Conservation (phyloP, 208 protist species). For the Wallacemonas sp. region DNA sequence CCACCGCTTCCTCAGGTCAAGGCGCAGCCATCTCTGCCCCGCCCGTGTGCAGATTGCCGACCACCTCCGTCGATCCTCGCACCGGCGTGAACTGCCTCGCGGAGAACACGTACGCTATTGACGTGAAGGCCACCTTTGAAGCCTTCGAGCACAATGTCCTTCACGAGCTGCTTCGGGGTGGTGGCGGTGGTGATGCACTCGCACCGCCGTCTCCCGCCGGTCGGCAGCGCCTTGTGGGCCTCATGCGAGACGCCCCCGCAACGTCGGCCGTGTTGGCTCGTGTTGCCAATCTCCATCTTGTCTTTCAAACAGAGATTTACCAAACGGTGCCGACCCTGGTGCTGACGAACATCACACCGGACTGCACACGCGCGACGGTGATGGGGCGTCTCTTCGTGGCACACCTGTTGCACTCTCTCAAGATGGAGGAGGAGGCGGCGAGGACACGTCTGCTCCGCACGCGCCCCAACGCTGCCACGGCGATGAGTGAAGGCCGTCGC, state of each 20-base stretch:
- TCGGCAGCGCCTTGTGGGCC: background rate
- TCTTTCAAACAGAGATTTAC: background rate
- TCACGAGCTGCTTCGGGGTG: background rate
- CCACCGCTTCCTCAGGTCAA: too few relatives aligned
- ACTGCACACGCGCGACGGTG: constrained; percentile 7
- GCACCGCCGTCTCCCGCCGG: too few relatives aligned
- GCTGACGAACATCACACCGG: background rate
- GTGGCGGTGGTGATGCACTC: too few relatives aligned
- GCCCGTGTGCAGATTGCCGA: background rate
- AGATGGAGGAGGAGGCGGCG: constrained; percentile 13
- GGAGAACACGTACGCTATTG: constrained; percentile 7
- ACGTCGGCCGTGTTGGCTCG: background rate
- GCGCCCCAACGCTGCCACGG: too few relatives aligned
- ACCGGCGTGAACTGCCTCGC: background rate
- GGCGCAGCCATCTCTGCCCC: too few relatives aligned
- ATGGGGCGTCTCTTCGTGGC: constrained; percentile 12
- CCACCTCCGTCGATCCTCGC: background rate
- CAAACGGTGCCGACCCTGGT: background rate
- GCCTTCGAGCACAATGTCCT: background rate
- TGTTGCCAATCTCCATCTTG: background rate
- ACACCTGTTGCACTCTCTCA: constrained; percentile 12
- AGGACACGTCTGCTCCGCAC: constrained; percentile 5
- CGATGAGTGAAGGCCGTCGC: too few relatives aligned
- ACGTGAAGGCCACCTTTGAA: background rate
- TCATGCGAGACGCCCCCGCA: background rate